Base-by-base conservation (phyloP, 2,329 filamentous ascomycete species). In the Sporothrix inflata region DNA sequence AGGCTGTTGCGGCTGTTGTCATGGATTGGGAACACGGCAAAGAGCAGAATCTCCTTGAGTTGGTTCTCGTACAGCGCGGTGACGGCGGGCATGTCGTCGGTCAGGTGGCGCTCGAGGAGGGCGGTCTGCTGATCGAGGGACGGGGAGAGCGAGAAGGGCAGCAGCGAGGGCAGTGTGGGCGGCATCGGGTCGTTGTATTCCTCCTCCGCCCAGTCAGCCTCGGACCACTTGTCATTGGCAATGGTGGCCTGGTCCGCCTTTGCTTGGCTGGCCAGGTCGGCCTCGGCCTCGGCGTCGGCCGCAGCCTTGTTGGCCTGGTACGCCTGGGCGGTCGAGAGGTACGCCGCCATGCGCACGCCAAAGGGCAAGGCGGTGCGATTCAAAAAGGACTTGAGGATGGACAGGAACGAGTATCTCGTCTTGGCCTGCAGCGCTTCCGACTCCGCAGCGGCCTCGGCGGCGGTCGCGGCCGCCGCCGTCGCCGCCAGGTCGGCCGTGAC, bases 71-170 rank as follows among this genome's bases (percentile, higher is more conserved):
- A 67, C 12, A 72, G 49, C 11, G 30, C 30, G 24, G 47, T 53
- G 47, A 74, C 73, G 21, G 69, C 66, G 1, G 71, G 63, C 51
- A 69, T 71, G 34, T 76, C 75, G 3, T 71, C 73, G 27, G 16
- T 16, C 24, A 73, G 21, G 65, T 69, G 70, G 4, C 65, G 74
- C 42, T 74, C 72, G 9, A 75, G 63, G 27, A 71, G 61, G 12
- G 45, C 14, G 0, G 57, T 68, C 42, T 73, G 63, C 30, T 68
- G 42, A 14, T 47, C 24, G 16, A 65, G 55, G 1, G 69, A 40
- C 8, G 65, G 65, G 1, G 65, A 67, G 30, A 67, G 27, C 19
- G 65, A 67, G 4, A 67, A 51, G 5, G 65, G 55, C 7, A 70
- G 34, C 9, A 65, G 38, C 1, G 60, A 65, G 38, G 60, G 60